Conservation (phyloP, 371 early-diverging fungal species). For the Vavraia culicis region DNA sequence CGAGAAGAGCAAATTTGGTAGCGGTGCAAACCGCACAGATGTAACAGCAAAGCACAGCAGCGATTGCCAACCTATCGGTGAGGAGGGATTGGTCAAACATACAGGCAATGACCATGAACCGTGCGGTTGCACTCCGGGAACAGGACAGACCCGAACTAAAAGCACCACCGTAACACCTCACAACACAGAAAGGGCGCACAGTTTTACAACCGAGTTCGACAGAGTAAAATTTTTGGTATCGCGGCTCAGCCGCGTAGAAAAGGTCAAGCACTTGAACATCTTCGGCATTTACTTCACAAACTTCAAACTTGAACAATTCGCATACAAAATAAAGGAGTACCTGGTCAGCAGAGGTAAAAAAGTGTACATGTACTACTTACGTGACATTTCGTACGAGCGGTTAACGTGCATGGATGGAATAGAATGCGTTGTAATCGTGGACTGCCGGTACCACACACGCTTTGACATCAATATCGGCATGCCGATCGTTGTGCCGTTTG, state of each 20-base stretch:
- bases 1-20: too few relatives aligned
- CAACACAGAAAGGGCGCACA: too few relatives aligned
- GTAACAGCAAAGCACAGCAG: too few relatives aligned
- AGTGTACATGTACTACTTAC: constrained; percentile 25
- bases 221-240: constrained; percentile 11
- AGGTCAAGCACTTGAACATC: constrained; percentile 7
- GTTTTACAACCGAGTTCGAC: neutral
- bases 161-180: too few relatives aligned
- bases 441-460: constrained; percentile 29
- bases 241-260: constrained; percentile 11
- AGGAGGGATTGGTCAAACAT: too few relatives aligned
- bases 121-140: too few relatives aligned
- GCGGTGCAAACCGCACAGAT: too few relatives aligned
- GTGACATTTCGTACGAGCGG: constrained; percentile 30
- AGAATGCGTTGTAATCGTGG: constrained; percentile 34
- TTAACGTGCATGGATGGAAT: constrained; percentile 30
- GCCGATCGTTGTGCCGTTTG: constrained; percentile 31
- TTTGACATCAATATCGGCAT: constrained; percentile 21
- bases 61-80: too few relatives aligned
- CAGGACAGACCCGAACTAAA: too few relatives aligned
- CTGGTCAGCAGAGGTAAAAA: constrained; percentile 6
- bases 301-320: constrained; percentile 9
- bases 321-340: constrained; percentile 4
- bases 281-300: constrained; percentile 30
- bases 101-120: too few relatives aligned